Percentiles rank a stretch among this genome's conserved stretches.
These are phyloP conservation scores for Lachancea thermotolerans DNA, from an alignment of 805 yeast species.

Conservation along the genomic window DNA sequence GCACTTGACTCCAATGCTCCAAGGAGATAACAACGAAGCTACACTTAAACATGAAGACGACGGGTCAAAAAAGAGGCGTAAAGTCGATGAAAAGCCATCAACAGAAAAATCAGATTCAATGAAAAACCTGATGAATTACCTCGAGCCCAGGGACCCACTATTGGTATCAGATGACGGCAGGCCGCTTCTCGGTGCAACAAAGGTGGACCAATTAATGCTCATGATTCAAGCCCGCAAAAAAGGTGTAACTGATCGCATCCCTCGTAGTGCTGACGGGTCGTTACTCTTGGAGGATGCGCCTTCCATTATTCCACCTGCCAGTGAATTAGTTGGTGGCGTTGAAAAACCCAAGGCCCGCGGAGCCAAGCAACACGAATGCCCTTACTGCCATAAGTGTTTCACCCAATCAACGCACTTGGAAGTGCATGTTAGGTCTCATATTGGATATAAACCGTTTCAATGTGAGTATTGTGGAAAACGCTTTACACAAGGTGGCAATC, in stretches of 20 bases:
- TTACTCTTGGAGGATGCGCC: slow-evolving; percentile 45
- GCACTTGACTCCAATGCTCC: slow-evolving; percentile 4
- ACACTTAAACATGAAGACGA: neutral
- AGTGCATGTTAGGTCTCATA: slow-evolving; percentile 81
- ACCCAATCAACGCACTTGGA: slow-evolving; percentile 89
- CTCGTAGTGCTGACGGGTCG: slow-evolving; percentile 64
- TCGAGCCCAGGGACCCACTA: slow-evolving; percentile 7
- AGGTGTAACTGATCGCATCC: slow-evolving; percentile 58
- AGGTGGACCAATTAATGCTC: slow-evolving; percentile 85
- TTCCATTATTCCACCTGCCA: slow-evolving; percentile 49
- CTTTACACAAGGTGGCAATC: slow-evolving; percentile 86
- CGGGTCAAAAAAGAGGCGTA: neutral
- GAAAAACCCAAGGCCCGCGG: slow-evolving; percentile 48
- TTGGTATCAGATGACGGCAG: slow-evolving; percentile 46
- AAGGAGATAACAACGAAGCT: neutral
- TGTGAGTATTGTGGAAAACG: slow-evolving; percentile 74
- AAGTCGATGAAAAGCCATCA: slow-evolving; percentile 1
- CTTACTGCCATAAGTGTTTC: slow-evolving; percentile 71
- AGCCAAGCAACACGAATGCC: slow-evolving; percentile 58
- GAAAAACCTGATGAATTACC: slow-evolving; percentile 2
- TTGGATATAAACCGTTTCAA: slow-evolving; percentile 77
- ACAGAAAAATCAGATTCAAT: slow-evolving; percentile 2
- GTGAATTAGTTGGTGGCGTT: slow-evolving; percentile 72
- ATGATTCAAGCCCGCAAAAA: slow-evolving; percentile 84
- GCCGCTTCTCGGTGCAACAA: slow-evolving; percentile 76